Evolutionary conservation across 2,329 filamentous ascomycete species (phyloP), one percentile per base, ranked within the genome.

Genomic region (Trichocomaceae sp.): DNA sequence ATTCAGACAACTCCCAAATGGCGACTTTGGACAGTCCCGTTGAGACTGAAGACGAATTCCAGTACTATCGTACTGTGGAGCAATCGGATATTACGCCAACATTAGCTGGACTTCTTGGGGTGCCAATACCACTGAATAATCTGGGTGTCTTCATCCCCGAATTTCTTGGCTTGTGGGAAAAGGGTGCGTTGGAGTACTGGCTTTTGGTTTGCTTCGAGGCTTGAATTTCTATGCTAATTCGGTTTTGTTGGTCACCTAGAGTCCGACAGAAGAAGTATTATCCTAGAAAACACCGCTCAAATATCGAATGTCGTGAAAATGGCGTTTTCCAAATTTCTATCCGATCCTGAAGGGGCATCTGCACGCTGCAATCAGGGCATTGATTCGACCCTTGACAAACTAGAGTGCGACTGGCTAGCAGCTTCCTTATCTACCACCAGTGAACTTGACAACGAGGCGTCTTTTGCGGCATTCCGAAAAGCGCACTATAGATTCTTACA

Each of bases 31-130:
- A 70, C 50, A 78, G 74, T 39, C 90, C 91, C 0, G 73, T 81
- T 3, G 70, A 77, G 12, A 80, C 83, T 6, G 76, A 76, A 37
- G 79, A 83, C 17, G 85, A 93, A 58, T 95, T 95, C 61, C 82
- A 87, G 57, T 97, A 88, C 67, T 97, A 97, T 68, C 79, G 77
- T 31, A 83, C 77, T 53, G 83, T 97, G n/a, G 88, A 97, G 66
- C 93, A 99, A 73, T 95, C 90, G 1, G 95, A 99, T 70, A 81
- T 99, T 57, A 90, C 89, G 0, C 91, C 93, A 1, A 96, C 92
- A 0, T 76, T 99, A 20, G 90, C 88, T 10, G 90, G 86, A 0
- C 75, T 99, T 29, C 78, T 99, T 45, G 91, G 91, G 0, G 86
- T 99, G 60, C 92, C 93, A 0, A 79, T 95, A 0, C 88, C 93